Percentiles rank a stretch among this genome's conserved stretches.
phyloP scores from a whole-genome alignment of 352 stramenopile species.

The Globisporangium parvum region DNA sequence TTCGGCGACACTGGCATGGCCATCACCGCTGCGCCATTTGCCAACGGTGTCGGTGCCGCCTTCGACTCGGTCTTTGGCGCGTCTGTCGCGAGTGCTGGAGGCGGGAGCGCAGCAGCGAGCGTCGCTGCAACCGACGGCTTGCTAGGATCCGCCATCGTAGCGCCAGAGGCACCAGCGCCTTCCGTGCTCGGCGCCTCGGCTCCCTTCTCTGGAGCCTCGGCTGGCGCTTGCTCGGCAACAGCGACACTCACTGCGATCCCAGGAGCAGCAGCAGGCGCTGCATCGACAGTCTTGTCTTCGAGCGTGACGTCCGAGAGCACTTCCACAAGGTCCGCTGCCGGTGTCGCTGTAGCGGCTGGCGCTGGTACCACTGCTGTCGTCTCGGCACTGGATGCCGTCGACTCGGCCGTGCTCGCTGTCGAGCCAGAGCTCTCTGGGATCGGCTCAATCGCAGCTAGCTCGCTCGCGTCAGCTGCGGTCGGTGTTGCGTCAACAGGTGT shows the following conservation, averaged over 20 bases:
- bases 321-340: slow-evolving; percentile 1
- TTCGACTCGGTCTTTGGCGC: neutral
- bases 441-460: neutral
- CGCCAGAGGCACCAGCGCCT: neutral
- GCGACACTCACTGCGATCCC: neutral
- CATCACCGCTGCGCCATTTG: slow-evolving; percentile 11
- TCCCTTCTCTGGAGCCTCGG: neutral
- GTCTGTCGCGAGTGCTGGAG: neutral
- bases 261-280: too few relatives aligned
- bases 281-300: slow-evolving; percentile 6
- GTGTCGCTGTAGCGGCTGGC: neutral
- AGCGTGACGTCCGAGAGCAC: slow-evolving; percentile 6
- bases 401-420: slow-evolving; percentile 4
- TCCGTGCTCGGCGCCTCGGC: neutral
- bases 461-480: neutral
- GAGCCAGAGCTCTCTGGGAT: neutral
- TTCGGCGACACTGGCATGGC: slow-evolving; percentile 5
- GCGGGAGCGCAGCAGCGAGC: neutral
- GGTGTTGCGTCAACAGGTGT: neutral
- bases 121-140: neutral
- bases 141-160: neutral
- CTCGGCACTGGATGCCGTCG: neutral
- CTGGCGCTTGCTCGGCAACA: neutral
- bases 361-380: neutral
- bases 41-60: neutral